Conservation (phyloP, 78 protist species). For the Dictyostelium citrinum region DNA sequence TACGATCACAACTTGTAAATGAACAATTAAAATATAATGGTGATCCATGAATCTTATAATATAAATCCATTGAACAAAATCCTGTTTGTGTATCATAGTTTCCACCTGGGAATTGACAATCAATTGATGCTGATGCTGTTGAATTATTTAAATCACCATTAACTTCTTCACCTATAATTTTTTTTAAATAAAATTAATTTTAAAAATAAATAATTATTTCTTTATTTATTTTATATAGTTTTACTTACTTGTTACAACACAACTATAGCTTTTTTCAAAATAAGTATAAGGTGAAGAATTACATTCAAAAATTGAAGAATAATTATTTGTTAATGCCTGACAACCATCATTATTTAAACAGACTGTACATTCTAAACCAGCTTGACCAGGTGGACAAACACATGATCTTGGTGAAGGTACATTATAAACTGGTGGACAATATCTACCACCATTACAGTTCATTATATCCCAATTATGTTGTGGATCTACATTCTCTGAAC, state of each 20-base stretch:
- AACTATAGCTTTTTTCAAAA: constrained; percentile 10
- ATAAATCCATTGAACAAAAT: constrained; percentile 44
- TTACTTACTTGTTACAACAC: constrained; percentile 50
- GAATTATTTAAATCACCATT: constrained; percentile 43
- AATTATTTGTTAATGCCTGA: not conserved
- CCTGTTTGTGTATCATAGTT: not conserved
- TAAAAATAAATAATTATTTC: too few relatives aligned
- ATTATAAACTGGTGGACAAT: constrained; percentile 37
- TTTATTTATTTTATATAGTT: not conserved
- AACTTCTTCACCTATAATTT: constrained; percentile 15
- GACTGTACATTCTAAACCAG: constrained; percentile 45
- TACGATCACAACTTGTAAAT: constrained; percentile 6
- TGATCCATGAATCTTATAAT: constrained; percentile 10
- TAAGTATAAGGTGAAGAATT: not conserved
- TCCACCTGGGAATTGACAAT: constrained; percentile 30
- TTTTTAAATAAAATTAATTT: not conserved
- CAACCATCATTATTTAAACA: not conserved
- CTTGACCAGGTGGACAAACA: constrained; percentile 12
- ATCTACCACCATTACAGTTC: constrained; percentile 31
- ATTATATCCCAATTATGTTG: constrained; percentile 36
- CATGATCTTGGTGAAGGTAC: not conserved
- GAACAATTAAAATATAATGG: constrained; percentile 58
- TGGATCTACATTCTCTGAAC: constrained; percentile 5
- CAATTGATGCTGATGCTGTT: constrained; percentile 36
- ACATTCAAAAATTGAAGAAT: not conserved